Conservation (phyloP, 345 rosid species). For the Euphorbia lathyris region DNA sequence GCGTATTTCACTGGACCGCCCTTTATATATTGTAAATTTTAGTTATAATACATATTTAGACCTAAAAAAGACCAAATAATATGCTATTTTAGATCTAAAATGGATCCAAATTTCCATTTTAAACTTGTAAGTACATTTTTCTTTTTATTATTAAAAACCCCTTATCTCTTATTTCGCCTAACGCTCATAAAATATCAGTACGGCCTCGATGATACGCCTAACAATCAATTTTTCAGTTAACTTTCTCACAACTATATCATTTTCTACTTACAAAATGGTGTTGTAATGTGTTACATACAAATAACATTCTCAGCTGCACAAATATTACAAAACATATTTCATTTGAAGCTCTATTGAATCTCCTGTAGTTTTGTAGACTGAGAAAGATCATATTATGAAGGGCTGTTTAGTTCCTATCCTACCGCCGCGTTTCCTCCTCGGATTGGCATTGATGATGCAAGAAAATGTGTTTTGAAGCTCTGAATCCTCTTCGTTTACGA, state of each 20-base stretch:
- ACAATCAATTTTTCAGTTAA: too few species aligned
- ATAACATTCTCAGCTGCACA: not conserved
- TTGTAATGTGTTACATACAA: not conserved
- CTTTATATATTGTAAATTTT: too few species aligned
- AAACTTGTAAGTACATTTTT: too few species aligned
- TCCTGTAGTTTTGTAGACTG: not conserved
- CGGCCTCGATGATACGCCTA: too few species aligned
- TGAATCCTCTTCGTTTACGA: conserved; percentile 64
- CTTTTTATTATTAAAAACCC: too few species aligned
- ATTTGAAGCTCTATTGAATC: not conserved
- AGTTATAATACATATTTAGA: too few species aligned
- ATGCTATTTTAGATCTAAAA: too few species aligned
- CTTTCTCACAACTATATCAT: not conserved
- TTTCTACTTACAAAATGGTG: not conserved
- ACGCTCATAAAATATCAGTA: too few species aligned
- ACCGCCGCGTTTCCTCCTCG: conserved; percentile 58
- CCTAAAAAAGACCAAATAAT: too few species aligned
- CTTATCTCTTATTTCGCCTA: too few species aligned
- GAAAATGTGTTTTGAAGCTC: conserved; percentile 67
- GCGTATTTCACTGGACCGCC: too few species aligned
- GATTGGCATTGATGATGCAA: conserved; percentile 59
- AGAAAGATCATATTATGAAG: conserved; percentile 14
- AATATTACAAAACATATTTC: not conserved
- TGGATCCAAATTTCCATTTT: too few species aligned
- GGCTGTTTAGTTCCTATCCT: conserved; percentile 19